A percentile compares a stretch with the other conserved stretches of the same genome.
Evolutionary conservation across 2,329 filamentous ascomycete genomes (phyloP).

Genomic region (Lasiodiplodia sp.): DNA sequence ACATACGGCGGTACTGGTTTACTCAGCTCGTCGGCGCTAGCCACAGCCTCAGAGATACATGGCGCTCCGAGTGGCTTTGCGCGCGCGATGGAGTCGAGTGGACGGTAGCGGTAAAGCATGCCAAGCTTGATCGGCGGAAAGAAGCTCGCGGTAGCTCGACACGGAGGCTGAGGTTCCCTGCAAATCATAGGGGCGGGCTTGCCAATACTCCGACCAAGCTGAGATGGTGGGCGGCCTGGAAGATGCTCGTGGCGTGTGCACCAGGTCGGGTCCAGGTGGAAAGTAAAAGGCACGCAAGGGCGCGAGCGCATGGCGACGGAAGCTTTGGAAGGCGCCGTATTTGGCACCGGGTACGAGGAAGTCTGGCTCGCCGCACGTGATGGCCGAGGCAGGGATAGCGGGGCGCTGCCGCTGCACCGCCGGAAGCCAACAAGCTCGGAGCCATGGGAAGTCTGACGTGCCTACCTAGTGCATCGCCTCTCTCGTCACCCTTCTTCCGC

Average conservation of each 20-base stretch:
- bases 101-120: constrained; percentile 1
- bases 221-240: not conserved
- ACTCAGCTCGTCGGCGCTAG: not conserved
- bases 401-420: not conserved
- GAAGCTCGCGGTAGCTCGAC: constrained; percentile 24
- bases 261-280: not conserved
- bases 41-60: constrained; percentile 8
- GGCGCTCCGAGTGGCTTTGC: constrained; percentile 13
- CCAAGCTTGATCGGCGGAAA: constrained; percentile 16
- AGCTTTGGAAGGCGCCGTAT: constrained; percentile 1
- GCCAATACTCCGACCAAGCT: constrained; percentile 1
- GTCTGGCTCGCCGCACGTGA: constrained; percentile 4
- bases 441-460: not conserved
- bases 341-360: not conserved
- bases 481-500: constrained; percentile 10
- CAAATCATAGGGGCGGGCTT: not conserved
- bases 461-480: constrained; percentile 5
- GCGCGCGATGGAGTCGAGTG: constrained; percentile 2
- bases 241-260: not conserved
- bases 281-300: constrained; percentile 1
- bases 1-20: not conserved
- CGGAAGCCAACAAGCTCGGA: not conserved
- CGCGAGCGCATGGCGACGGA: not conserved
- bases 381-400: constrained; percentile 4
- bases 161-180: constrained; percentile 13